Evolutionary conservation across 352 stramenopile species (phyloP), one percentile per base, ranked within the genome.

Genomic region (Globisporangium spiculum): DNA sequence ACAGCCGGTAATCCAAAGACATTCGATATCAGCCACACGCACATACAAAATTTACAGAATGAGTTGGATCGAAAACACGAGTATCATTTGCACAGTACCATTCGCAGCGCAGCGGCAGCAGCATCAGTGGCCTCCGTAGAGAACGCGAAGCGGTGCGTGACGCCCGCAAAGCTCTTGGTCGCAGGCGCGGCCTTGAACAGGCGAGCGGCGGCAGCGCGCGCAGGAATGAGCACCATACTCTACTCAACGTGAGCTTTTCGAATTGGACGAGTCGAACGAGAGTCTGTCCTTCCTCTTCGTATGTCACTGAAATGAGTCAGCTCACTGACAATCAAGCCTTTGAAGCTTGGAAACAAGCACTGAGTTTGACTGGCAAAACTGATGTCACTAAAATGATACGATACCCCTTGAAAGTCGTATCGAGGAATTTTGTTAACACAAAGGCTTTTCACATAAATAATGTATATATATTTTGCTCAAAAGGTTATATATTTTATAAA

Each of bases 71-170:
- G 6, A 12, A 22, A 52, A 52, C 18, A 16, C 18, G 30, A 55
- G 24, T 24, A 48, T 24, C 20, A 36, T 7, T 16, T 1, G 41
- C n/a, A 12, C 32, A 63, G 58, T 78, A 90, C 86, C 83, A 89
- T 91, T 50, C 84, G 86, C 65, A 93, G 68, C 18, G 82, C 84
- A 20, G 86, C 86, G 27, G 86, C 83, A 5, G 86, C 86, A 4
- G 83, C 86, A 18, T 92, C 84, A 27, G 84, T 91, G 16, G 84
- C 86, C 70, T 92, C 79, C 20, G 79, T 89, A 0, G 86, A 91
- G 62, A 90, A 86, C 1, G 72, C 65, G 7, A 77, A 44, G 50
- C 67, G 70, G 24, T 73, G 72, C 6, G 58, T 50, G 36, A 69
- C 41, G 20, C 50, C 27, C 16, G 63, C 46, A 26, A 53, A 65